phyloP scores from a whole-genome alignment of 768 basidiomycete genomes.

The Rhizopogon rudus region DNA sequence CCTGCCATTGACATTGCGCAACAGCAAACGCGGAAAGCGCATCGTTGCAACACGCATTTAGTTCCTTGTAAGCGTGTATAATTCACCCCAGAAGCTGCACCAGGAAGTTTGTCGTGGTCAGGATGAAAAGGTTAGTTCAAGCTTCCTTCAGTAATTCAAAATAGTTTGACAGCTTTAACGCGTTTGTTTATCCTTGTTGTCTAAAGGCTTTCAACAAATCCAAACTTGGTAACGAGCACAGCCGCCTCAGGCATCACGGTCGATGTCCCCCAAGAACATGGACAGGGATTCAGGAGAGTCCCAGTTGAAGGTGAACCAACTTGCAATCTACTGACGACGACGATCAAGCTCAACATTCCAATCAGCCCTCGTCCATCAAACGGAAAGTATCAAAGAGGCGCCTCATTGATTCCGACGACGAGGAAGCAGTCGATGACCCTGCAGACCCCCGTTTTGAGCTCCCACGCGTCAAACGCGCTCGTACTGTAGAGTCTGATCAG shows the following conservation, averaged over 20 bases:
- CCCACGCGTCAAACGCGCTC: constrained; percentile 19
- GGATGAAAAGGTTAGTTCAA: no score
- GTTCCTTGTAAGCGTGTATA: not conserved
- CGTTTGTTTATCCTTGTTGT: constrained; percentile 17
- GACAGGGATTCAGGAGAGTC: constrained; percentile 3
- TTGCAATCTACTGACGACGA: not conserved
- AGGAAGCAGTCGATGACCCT: constrained; percentile 22
- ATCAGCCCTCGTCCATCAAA: constrained; percentile 15
- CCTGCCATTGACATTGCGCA: not conserved
- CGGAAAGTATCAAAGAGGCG: constrained; percentile 20
- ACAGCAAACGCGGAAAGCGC: constrained; percentile 11
- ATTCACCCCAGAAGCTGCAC: not conserved
- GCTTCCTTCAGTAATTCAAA: no score
- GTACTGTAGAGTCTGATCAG: constrained; percentile 23
- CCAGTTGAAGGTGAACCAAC: constrained; percentile 17
- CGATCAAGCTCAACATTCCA: not conserved
- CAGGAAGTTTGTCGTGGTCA: no score
- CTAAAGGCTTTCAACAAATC: not conserved
- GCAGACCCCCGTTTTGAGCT: constrained; percentile 61
- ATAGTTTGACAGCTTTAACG: not conserved
- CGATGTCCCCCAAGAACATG: constrained; percentile 3
- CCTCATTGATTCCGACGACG: constrained; percentile 32
- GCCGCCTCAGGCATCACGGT: not conserved
- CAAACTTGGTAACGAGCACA: constrained; percentile 7
- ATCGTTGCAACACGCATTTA: constrained; percentile 3